Evolutionary conservation across 371 early-diverging fungal species (phyloP).

Genomic region (Amoeboaphelidium protococcarum): DNA sequence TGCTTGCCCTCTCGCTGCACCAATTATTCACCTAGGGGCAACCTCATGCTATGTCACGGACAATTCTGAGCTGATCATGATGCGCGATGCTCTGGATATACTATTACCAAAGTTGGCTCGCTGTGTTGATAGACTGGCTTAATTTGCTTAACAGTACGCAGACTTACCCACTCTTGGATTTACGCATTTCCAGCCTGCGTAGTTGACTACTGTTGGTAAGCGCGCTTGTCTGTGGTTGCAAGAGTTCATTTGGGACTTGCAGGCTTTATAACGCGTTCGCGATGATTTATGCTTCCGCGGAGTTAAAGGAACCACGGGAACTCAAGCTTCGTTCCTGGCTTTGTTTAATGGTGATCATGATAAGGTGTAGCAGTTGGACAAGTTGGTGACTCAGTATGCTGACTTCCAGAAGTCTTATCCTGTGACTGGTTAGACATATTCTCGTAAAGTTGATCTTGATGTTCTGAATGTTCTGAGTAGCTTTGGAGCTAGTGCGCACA

Average conservation of each 20-base stretch:
- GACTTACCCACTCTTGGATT: slow-evolving; percentile 82
- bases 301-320: slow-evolving; percentile 95
- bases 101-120: slow-evolving; percentile 59
- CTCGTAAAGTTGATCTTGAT: slow-evolving; percentile 89
- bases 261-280: slow-evolving; percentile 68
- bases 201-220: slow-evolving; percentile 91
- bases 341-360: slow-evolving; percentile 81
- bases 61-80: slow-evolving; percentile 80
- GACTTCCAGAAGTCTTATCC: slow-evolving; percentile 58
- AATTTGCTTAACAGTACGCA: slow-evolving; percentile 50
- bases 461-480: slow-evolving; percentile 56
- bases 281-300: slow-evolving; percentile 76
- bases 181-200: slow-evolving; percentile 95
- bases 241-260: slow-evolving; percentile 81
- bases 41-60: slow-evolving; percentile 94
- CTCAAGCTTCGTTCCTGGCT: slow-evolving; percentile 87
- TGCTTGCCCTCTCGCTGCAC: slow-evolving; percentile 61
- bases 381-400: slow-evolving; percentile 57
- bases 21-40: slow-evolving; percentile 88
- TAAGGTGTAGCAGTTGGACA: slow-evolving; percentile 69
- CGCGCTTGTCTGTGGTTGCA: slow-evolving; percentile 82
- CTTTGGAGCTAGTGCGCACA: slow-evolving; percentile 86
- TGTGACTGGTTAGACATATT: slow-evolving; percentile 92
- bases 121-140: slow-evolving; percentile 43
- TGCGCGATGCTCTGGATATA: slow-evolving; percentile 76